These are phyloP conservation scores for Protomyces inundatus DNA, from an alignment of 1,139 yeast species.

Conservation along the genomic window DNA sequence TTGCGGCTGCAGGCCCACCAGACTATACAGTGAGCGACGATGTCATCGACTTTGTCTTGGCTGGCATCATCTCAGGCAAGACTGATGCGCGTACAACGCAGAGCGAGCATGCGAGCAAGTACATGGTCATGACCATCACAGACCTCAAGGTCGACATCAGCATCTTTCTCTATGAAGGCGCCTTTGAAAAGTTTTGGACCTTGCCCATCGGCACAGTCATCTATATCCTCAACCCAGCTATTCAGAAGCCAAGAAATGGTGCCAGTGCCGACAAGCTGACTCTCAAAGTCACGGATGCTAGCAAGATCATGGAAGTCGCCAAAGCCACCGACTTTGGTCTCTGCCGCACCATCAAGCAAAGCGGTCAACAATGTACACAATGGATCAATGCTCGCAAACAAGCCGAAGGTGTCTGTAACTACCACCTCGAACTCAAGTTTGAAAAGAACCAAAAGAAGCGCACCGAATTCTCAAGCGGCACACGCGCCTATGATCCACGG, in stretches of 20 bases:
- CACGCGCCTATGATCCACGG: conserved; percentile 18
- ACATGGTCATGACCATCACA: conserved; percentile 58
- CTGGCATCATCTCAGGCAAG: conserved; percentile 63
- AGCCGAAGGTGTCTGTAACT: conserved; percentile 53
- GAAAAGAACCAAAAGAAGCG: conserved; percentile 41
- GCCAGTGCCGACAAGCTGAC: conserved; percentile 50
- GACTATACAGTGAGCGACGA: conserved; percentile 61
- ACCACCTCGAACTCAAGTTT: conserved; percentile 59
- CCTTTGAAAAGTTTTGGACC: conserved; percentile 67
- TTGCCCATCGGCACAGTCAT: conserved; percentile 67
- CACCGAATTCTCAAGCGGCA: conserved; percentile 31
- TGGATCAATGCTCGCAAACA: conserved; percentile 54
- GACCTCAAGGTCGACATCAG: conserved; percentile 59
- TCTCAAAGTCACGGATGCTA: conserved; percentile 49
- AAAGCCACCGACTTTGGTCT: conserved; percentile 61
- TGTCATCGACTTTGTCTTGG: conserved; percentile 61
- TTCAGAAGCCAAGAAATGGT: conserved; percentile 41
- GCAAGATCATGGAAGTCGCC: conserved; percentile 63
- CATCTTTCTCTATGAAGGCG: conserved; percentile 60
- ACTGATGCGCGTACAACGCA: conserved; percentile 46
- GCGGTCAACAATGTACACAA: conserved; percentile 51
- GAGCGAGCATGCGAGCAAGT: conserved; percentile 45
- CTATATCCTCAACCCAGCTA: conserved; percentile 67
- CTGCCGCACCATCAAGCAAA: conserved; percentile 52
- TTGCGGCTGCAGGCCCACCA: conserved; percentile 65